A percentile compares a stretch with the other conserved stretches of the same genome.
These are phyloP conservation scores for Chenopodium formosanum DNA, from an alignment of 148 eudicot genomes.

Conservation along the genomic window DNA sequence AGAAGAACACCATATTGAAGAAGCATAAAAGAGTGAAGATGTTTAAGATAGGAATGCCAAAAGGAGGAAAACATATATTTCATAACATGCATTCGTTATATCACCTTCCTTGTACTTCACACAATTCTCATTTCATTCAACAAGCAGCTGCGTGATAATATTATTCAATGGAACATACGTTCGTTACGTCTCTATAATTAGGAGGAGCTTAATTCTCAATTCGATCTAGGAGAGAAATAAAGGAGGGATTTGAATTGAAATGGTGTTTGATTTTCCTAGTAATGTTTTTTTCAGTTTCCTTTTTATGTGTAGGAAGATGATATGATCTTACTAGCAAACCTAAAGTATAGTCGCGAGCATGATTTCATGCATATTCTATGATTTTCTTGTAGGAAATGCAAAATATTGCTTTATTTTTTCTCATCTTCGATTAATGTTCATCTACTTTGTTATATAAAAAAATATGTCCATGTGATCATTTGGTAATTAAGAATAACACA, in stretches of 20 bases:
- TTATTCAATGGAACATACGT: background rate
- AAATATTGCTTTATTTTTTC: background rate
- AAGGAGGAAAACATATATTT: conserved; percentile 35
- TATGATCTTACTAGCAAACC: background rate
- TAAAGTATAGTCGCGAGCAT: background rate
- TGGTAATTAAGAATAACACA: too few species aligned
- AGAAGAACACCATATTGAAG: conserved; percentile 9
- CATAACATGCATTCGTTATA: conserved; percentile 33
- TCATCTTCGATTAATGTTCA: background rate
- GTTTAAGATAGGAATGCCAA: conserved; percentile 32
- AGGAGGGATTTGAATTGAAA: too few species aligned
- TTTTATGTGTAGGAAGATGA: conserved; percentile 4
- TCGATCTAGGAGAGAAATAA: background rate
- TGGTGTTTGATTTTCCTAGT: background rate
- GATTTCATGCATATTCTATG: background rate
- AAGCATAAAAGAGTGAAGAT: conserved; percentile 25
- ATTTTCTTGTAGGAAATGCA: background rate
- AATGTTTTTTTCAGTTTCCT: background rate
- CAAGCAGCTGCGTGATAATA: conserved; percentile 24
- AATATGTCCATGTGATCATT: too few species aligned
- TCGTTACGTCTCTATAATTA: background rate
- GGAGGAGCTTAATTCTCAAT: conserved; percentile 3
- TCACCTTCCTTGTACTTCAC: conserved; percentile 21
- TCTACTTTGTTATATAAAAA: too few species aligned
- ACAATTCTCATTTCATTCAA: conserved; percentile 23